Conservation (phyloP, 116 monocot species). For the Zostera marina region DNA sequence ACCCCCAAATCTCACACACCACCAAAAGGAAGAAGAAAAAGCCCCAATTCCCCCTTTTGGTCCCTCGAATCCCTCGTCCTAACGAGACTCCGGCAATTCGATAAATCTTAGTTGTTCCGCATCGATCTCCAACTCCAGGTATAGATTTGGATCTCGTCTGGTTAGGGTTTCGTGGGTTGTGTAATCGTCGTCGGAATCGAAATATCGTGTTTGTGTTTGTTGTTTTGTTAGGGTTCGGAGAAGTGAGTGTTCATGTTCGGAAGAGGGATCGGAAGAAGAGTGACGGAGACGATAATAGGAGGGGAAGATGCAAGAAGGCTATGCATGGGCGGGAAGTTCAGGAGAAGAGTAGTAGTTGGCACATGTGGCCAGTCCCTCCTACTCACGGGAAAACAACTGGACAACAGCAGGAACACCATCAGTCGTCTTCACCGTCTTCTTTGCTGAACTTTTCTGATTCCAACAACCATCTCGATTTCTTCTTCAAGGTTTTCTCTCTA, state of each 20-base stretch:
- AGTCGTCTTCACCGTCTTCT: background rate
- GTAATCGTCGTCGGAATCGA: background rate
- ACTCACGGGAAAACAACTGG: slow-evolving; percentile 7
- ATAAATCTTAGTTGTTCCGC: background rate
- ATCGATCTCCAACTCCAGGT: background rate
- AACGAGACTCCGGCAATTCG: background rate
- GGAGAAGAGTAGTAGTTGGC: slow-evolving; percentile 17
- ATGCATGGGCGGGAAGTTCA: slow-evolving; percentile 50
- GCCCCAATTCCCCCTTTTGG: slow-evolving; percentile 1
- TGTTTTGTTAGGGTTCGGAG: background rate
- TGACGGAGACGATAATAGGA: slow-evolving; percentile 10
- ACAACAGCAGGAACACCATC: background rate
- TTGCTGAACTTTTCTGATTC: background rate
- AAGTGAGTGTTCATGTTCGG: background rate
- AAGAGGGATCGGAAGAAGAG: background rate
- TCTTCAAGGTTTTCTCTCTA: slow-evolving; percentile 30
- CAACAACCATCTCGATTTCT: slow-evolving; percentile 10
- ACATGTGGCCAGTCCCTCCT: slow-evolving; percentile 47
- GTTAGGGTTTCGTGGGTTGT: background rate
- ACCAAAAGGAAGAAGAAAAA: background rate
- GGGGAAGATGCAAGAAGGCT: slow-evolving; percentile 32
- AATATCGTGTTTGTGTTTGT: background rate
- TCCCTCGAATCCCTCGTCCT: background rate
- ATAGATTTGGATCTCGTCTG: slow-evolving; percentile 1
- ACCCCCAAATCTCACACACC: background rate